Evolutionary conservation across 768 basidiomycete species (phyloP).

Genomic region (Pleurotus platypus): DNA sequence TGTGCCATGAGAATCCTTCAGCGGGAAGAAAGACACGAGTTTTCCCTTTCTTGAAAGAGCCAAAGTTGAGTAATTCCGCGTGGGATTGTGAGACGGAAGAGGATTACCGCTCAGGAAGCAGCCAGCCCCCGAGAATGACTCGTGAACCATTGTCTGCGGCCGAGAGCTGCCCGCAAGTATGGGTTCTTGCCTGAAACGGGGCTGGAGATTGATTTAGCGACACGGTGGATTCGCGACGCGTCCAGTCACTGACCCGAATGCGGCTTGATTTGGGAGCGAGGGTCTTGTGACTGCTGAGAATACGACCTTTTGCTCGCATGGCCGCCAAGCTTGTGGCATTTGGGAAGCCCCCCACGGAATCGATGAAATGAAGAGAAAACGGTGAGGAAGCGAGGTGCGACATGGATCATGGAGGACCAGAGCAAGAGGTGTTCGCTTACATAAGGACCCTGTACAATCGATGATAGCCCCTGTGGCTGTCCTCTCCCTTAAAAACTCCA

Average conservation of each 20-base stretch:
- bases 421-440: constrained; percentile 8
- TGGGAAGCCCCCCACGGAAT: not conserved
- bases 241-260: constrained; percentile 13
- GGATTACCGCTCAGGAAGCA: constrained; percentile 77
- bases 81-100: constrained; percentile 26
- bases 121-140: constrained; percentile 79
- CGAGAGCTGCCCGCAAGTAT: constrained; percentile 59
- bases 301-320: not conserved
- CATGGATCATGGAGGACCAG: constrained; percentile 7
- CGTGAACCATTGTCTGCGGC: constrained; percentile 44
- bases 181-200: constrained; percentile 59
- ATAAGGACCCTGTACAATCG: constrained; percentile 14
- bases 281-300: constrained; percentile 3
- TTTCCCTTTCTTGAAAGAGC: constrained; percentile 59
- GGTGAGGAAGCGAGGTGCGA: constrained; percentile 11
- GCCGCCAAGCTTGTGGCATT: not conserved
- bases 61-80: constrained; percentile 27
- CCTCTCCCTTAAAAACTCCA: constrained; percentile 11
- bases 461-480: constrained; percentile 13
- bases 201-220: constrained; percentile 29
- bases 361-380: constrained; percentile 16
- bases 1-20: constrained; percentile 74
- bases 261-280: constrained; percentile 9
- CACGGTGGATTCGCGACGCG: constrained; percentile 3
- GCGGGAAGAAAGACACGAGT: constrained; percentile 78